Evolutionary conservation across 2,329 filamentous ascomycete species (phyloP).

Genomic region (Penicillium sp.): DNA sequence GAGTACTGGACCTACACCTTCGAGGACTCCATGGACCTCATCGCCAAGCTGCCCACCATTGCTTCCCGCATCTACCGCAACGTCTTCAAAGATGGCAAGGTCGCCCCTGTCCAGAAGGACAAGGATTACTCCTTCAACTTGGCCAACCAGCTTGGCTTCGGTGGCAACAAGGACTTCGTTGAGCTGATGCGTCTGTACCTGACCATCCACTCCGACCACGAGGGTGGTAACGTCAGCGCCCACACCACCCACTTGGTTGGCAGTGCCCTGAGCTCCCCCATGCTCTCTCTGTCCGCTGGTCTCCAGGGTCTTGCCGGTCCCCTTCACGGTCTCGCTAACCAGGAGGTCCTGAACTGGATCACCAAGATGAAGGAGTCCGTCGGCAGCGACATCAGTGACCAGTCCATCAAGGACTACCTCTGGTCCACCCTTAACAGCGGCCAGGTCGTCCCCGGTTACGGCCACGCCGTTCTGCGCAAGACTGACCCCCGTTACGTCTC

Average conservation of each 20-base stretch:
- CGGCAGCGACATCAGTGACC: conserved; percentile 91
- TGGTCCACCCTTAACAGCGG: conserved; percentile 95
- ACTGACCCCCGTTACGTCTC: conserved; percentile 98
- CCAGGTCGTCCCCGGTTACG: conserved; percentile 96
- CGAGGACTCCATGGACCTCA: conserved; percentile 99
- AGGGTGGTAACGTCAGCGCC: conserved; percentile 97
- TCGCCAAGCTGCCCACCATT: conserved; percentile 98
- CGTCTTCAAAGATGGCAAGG: conserved; percentile 99
- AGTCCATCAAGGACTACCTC: conserved; percentile 97
- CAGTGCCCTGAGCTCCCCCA: conserved; percentile 92
- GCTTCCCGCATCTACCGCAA: conserved; percentile 99
- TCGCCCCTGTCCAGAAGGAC: conserved; percentile 91
- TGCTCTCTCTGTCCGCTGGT: conserved; percentile 93
- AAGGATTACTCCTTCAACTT: conserved; percentile 99
- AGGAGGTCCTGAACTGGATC: conserved; percentile 99
- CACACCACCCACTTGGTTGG: conserved; percentile 99
- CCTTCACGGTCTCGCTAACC: conserved; percentile 98
- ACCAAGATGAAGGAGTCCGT: conserved; percentile 96
- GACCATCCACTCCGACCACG: conserved; percentile 99
- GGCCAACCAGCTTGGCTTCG: conserved; percentile 98
- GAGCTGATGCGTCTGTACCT: conserved; percentile 99
- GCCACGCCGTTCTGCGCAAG: conserved; percentile 98
- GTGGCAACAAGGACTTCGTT: conserved; percentile 91
- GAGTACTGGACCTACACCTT: conserved; percentile 99
- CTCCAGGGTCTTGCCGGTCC: conserved; percentile 97